Percentiles rank a stretch among this genome's conserved stretches.
Evolutionary conservation across 495 filamentous ascomycete species (phyloP).

Genomic region (Entonaema liquescens): DNA sequence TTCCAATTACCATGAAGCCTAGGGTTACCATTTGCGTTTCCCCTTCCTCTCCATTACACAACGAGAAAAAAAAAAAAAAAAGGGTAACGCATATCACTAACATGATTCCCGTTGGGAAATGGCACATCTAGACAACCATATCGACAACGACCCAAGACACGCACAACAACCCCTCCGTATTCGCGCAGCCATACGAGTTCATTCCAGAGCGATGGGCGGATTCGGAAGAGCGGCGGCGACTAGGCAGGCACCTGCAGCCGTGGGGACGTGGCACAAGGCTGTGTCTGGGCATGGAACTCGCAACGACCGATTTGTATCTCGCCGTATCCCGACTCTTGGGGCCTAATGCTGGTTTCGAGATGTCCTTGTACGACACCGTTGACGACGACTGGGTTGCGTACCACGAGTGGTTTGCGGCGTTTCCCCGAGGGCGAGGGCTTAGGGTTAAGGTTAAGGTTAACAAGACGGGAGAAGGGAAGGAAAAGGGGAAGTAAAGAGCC

Average conservation of each 20-base stretch:
- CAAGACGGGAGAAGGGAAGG: neutral
- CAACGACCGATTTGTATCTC: conserved; percentile 57
- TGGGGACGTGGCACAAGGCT: conserved; percentile 55
- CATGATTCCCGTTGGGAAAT: neutral
- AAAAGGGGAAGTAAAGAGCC: neutral
- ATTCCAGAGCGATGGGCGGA: conserved; percentile 59
- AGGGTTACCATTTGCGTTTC: no score
- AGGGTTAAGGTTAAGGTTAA: conserved; percentile 26
- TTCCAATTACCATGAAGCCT: neutral
- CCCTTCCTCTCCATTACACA: neutral
- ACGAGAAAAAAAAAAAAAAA: neutral
- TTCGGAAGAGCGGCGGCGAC: conserved; percentile 41
- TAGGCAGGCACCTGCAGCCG: conserved; percentile 55
- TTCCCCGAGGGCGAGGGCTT: conserved; percentile 30
- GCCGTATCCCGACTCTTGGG: conserved; percentile 44
- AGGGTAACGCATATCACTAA: neutral
- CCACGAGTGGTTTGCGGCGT: conserved; percentile 44
- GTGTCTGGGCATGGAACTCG: conserved; percentile 60
- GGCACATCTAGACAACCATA: conserved; percentile 30
- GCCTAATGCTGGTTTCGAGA: conserved; percentile 8
- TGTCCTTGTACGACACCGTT: conserved; percentile 29
- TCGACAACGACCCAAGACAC: conserved; percentile 44
- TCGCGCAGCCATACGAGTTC: conserved; percentile 49
- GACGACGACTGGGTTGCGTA: conserved; percentile 36
- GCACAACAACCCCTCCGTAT: conserved; percentile 52